phyloP scores from a whole-genome alignment of 352 stramenopile species.

The Pythium rishiriense region DNA sequence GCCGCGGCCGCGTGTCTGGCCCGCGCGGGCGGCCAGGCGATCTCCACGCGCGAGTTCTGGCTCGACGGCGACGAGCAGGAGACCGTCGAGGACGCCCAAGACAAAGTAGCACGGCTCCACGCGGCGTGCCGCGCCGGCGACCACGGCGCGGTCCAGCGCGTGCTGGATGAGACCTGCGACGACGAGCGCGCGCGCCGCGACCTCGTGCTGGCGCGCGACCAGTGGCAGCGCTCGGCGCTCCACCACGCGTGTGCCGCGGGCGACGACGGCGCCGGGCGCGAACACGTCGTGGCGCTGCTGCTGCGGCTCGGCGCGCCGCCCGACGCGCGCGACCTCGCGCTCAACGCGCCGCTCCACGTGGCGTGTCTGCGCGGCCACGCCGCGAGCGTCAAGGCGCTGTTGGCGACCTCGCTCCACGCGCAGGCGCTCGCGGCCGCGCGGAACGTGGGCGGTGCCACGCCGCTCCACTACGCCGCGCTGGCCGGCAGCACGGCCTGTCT shows the following conservation, averaged over 20 bases:
- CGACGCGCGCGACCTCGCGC: conserved; percentile 38
- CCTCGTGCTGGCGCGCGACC: conserved; percentile 24
- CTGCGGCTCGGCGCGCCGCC: conserved; percentile 38
- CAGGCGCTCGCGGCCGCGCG: conserved; percentile 26
- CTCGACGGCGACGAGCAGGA: not conserved
- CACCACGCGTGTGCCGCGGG: conserved; percentile 48
- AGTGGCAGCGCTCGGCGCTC: conserved; percentile 40
- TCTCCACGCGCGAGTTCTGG: conserved; percentile 31
- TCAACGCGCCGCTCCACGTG: conserved; percentile 60
- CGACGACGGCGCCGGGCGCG: conserved; percentile 27
- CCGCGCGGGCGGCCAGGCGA: conserved; percentile 14
- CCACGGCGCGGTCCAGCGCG: conserved; percentile 40
- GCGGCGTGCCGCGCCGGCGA: conserved; percentile 43
- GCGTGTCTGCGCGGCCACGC: conserved; percentile 47
- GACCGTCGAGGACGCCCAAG: not conserved
- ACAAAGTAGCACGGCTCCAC: conserved; percentile 21
- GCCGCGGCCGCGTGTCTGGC: conserved; percentile 35
- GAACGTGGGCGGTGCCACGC: conserved; percentile 51
- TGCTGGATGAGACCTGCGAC: conserved; percentile 31
- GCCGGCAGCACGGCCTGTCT: conserved; percentile 52
- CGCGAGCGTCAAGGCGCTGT: conserved; percentile 25
- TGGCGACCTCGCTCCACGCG: conserved; percentile 14
- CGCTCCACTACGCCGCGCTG: conserved; percentile 53
- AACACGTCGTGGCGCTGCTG: conserved; percentile 49
- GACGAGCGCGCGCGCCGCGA: conserved; percentile 22